Conservation (phyloP, 352 stramenopile genomes). For the Pythium apleroticum region DNA sequence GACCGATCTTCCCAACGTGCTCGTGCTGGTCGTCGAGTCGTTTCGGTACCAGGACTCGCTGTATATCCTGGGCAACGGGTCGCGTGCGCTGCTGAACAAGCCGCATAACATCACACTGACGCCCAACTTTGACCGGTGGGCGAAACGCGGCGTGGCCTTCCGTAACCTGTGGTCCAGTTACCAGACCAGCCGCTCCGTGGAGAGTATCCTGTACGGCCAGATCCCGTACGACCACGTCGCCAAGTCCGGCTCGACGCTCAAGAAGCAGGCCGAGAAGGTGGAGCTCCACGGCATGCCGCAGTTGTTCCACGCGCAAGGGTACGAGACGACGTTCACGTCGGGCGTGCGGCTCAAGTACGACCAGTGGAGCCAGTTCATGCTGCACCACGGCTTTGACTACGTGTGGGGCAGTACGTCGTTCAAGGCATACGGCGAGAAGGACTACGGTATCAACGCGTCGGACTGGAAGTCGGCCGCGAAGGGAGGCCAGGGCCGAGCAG, state of each 20-base stretch:
- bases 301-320: constrained; percentile 49
- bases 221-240: constrained; percentile 41
- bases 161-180: constrained; percentile 64
- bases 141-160: constrained; percentile 46
- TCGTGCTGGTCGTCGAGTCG: constrained; percentile 54
- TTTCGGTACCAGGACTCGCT: constrained; percentile 55
- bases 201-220: constrained; percentile 56
- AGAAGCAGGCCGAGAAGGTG: constrained; percentile 26
- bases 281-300: constrained; percentile 46
- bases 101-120: constrained; percentile 46
- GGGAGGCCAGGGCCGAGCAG: constrained; percentile 12
- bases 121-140: constrained; percentile 50
- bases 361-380: constrained; percentile 48
- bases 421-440: constrained; percentile 22
- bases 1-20: constrained; percentile 43
- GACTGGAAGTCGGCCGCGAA: constrained; percentile 33
- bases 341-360: constrained; percentile 49
- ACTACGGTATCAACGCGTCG: constrained; percentile 30
- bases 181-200: constrained; percentile 53
- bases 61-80: constrained; percentile 44
- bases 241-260: constrained; percentile 37
- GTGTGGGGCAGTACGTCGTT: constrained; percentile 8
- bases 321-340: constrained; percentile 49
- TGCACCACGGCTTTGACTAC: constrained; percentile 47
- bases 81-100: constrained; percentile 14